Evolutionary conservation across 2,329 filamentous ascomycete genomes (phyloP).

Genomic region (Lasiodiplodia gonubiensis): DNA sequence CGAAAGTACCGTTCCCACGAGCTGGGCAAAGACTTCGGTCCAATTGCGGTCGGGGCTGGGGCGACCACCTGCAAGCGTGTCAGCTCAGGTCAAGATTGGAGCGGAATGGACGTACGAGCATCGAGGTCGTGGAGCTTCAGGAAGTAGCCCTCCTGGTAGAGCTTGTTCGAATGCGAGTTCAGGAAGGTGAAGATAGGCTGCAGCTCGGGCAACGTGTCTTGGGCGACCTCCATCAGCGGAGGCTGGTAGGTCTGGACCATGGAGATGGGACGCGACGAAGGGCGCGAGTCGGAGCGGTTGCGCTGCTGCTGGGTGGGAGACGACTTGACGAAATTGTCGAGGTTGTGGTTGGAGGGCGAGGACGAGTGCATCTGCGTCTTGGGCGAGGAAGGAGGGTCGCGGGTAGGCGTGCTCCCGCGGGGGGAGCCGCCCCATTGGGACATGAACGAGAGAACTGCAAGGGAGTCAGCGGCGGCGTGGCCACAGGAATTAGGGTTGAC

Average conservation of each 20-base stretch:
- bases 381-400: conserved; percentile 38
- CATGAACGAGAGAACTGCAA: conserved; percentile 84
- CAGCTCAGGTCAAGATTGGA: conserved; percentile 32
- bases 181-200: conserved; percentile 92
- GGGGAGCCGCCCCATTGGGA: conserved; percentile 68
- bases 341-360: conserved; percentile 40
- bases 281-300: conserved; percentile 54
- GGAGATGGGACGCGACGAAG: conserved; percentile 74
- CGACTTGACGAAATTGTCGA: conserved; percentile 38
- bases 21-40: conserved; percentile 96
- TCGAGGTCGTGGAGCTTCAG: conserved; percentile 96
- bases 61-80: conserved; percentile 70
- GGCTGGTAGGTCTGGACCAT: conserved; percentile 87
- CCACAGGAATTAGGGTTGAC: conserved; percentile 13
- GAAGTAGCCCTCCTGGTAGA: conserved; percentile 98
- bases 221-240: conserved; percentile 80
- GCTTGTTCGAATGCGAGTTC: conserved; percentile 93
- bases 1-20: conserved; percentile 92
- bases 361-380: conserved; percentile 28
- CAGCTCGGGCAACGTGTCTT: conserved; percentile 89
- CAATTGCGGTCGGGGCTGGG: conserved; percentile 86
- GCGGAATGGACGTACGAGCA: conserved; percentile 67
- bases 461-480: conserved; percentile 29
- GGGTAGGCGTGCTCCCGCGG: conserved; percentile 35
- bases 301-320: conserved; percentile 46